These are phyloP conservation scores for Chaetomiaceae sp. DNA, from an alignment of 2,329 filamentous ascomycete species.

Conservation along the genomic window DNA sequence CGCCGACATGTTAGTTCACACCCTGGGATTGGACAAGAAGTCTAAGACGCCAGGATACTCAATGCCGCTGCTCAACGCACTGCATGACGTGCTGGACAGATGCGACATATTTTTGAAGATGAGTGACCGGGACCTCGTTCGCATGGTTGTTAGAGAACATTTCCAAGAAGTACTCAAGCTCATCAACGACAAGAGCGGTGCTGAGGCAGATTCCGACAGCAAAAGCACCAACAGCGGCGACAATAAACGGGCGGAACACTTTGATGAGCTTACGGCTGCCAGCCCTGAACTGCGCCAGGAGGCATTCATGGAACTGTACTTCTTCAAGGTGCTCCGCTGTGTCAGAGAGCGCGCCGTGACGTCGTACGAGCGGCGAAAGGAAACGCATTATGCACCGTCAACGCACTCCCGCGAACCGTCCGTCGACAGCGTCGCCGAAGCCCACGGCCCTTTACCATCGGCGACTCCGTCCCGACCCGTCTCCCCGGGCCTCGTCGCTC, in stretches of 20 bases:
- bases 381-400: slow-evolving; percentile 25
- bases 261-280: slow-evolving; percentile 45
- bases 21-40: slow-evolving; percentile 20
- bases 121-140: slow-evolving; percentile 35
- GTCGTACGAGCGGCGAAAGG: slow-evolving; percentile 27
- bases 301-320: slow-evolving; percentile 51
- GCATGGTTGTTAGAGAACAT: slow-evolving; percentile 46
- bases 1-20: slow-evolving; percentile 5
- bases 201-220: slow-evolving; percentile 17
- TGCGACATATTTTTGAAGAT: slow-evolving; percentile 43
- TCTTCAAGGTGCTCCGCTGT: slow-evolving; percentile 39
- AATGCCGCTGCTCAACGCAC: slow-evolving; percentile 35
- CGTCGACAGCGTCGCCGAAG: slow-evolving; percentile 14
- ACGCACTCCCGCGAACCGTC: slow-evolving; percentile 17
- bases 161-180: slow-evolving; percentile 46
- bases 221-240: slow-evolving; percentile 15
- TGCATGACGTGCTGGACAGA: slow-evolving; percentile 40
- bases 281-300: slow-evolving; percentile 47
- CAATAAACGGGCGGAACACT: slow-evolving; percentile 23
- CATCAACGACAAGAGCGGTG: slow-evolving; percentile 36
- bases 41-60: slow-evolving; percentile 28
- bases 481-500: slow-evolving; percentile 6
- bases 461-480: slow-evolving; percentile 8
- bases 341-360: slow-evolving; percentile 37
- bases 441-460: slow-evolving; percentile 1